These are phyloP conservation scores for Lipomyces sp. DNA, from an alignment of 805 yeast species.

Conservation along the genomic window DNA sequence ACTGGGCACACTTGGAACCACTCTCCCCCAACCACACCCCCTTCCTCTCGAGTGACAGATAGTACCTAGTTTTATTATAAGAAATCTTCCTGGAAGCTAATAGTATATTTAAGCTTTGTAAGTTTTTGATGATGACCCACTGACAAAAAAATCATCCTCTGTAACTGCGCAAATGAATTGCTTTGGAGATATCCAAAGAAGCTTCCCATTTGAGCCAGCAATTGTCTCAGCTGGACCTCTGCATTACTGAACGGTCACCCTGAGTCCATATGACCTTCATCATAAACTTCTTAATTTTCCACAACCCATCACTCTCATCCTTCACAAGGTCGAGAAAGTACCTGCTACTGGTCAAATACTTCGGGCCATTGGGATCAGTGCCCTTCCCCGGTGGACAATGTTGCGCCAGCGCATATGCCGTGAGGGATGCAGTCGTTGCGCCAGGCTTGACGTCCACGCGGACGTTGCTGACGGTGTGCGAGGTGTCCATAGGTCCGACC, in stretches of 20 bases:
- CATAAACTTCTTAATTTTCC: slow-evolving; percentile 13
- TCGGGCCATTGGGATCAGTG: slow-evolving; percentile 1
- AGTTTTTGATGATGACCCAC: too few relatives aligned
- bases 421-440: slow-evolving; percentile 5
- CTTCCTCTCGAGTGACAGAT: too few relatives aligned
- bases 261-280: slow-evolving; percentile 8
- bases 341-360: slow-evolving; percentile 9
- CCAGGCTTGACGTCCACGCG: slow-evolving; percentile 11
- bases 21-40: too few relatives aligned
- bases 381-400: slow-evolving; percentile 14
- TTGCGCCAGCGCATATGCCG: slow-evolving; percentile 16
- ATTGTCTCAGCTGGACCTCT: too few relatives aligned
- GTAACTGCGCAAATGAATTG: too few relatives aligned
- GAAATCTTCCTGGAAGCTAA: too few relatives aligned
- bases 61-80: too few relatives aligned
- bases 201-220: too few relatives aligned
- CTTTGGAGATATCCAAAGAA: too few relatives aligned
- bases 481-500: not conserved
- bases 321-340: slow-evolving; percentile 9
- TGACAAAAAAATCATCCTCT: too few relatives aligned
- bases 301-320: slow-evolving; percentile 16
- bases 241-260: not conserved
- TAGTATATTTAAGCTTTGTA: too few relatives aligned
- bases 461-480: not conserved
- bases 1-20: too few relatives aligned